Evolutionary conservation across 208 protist species (phyloP).

Genomic region (Leishmania tarentolae): DNA sequence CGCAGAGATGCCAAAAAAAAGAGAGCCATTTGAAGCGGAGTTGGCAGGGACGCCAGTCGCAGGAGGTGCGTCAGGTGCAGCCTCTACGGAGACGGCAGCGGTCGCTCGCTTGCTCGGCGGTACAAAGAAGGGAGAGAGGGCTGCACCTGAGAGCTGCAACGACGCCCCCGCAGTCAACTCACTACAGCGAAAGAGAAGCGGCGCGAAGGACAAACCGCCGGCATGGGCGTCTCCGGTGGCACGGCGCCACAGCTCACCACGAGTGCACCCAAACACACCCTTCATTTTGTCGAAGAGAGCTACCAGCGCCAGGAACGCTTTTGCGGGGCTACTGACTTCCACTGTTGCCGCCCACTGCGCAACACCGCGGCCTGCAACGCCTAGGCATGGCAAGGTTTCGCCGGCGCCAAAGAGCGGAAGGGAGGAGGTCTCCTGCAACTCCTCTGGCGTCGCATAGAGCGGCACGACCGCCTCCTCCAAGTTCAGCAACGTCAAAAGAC

Average conservation of each 20-base stretch:
- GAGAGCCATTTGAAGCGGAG: background rate
- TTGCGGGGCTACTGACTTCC: conserved; percentile 39
- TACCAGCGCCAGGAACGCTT: conserved; percentile 40
- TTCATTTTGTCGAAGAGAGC: conserved; percentile 63
- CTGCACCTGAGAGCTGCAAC: conserved; percentile 20
- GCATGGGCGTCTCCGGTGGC: background rate
- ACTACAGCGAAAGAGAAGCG: conserved; percentile 30
- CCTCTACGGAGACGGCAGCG: background rate
- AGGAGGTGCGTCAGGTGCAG: background rate
- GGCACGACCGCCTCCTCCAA: conserved; percentile 73
- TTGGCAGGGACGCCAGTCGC: background rate
- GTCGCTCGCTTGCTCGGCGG: conserved; percentile 9
- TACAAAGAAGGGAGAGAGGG: conserved; percentile 48
- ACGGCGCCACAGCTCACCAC: conserved; percentile 29
- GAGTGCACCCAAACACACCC: conserved; percentile 33
- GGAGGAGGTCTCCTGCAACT: conserved; percentile 36
- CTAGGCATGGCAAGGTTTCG: conserved; percentile 44
- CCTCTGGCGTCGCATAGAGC: conserved; percentile 40
- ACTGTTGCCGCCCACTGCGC: conserved; percentile 58
- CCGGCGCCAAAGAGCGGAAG: conserved; percentile 61
- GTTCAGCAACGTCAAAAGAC: conserved; percentile 50
- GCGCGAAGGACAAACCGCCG: background rate
- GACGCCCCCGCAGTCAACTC: conserved; percentile 13
- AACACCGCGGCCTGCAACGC: conserved; percentile 37
- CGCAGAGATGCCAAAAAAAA: background rate